Evolutionary conservation across 306 rosid species (phyloP), one percentile per base, ranked within the genome.

Genomic region (Dalbergia oliveri): DNA sequence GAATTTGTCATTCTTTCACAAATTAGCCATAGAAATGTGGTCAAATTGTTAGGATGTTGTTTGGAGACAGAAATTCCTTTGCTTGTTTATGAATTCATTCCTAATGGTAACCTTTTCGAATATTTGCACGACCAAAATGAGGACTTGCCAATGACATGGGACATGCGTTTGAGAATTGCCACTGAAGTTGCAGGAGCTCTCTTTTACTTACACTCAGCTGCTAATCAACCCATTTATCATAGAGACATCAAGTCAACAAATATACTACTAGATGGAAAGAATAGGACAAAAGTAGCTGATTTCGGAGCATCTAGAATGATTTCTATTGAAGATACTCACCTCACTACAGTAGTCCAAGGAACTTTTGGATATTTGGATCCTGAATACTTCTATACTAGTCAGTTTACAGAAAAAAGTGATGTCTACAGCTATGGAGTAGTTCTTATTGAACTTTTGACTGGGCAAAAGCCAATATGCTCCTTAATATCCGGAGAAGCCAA

Each of bases 1-100:
- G 87, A 84, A 11, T 67, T 80, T 13, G 19, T 79, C 23, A 49
- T 84, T 57, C 88, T 84, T 9, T 84, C 85, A 33, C 88, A 76
- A 41, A 76, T 84, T 34, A 84, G 81, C 65, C 85, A 84, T 31
- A 76, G 88, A 76, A 80, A 84, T 65, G 85, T 84, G 82, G 88
- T 84, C 2, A 84, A 50, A 66, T 7, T 84, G 61, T 49, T 84
- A 16, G 85, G 88, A 6, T 71, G 78, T 65, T 84, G 85, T 68
- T 60, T 84, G 51, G 85, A 81, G 79, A 76, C 83, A 4, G 10
- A 76, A 33, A 66, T 71, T 37, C 88, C 77, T 8, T 9, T 85
- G 33, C 80, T 81, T 6, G 80, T 85, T 19, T 85, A 85, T 59
- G 88, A 85, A 9, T 81, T 85, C 80, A 81, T 76, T 66, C 85